Conservation (phyloP, 2,329 filamentous ascomycete species). For the Ceratocystis colombiana region DNA sequence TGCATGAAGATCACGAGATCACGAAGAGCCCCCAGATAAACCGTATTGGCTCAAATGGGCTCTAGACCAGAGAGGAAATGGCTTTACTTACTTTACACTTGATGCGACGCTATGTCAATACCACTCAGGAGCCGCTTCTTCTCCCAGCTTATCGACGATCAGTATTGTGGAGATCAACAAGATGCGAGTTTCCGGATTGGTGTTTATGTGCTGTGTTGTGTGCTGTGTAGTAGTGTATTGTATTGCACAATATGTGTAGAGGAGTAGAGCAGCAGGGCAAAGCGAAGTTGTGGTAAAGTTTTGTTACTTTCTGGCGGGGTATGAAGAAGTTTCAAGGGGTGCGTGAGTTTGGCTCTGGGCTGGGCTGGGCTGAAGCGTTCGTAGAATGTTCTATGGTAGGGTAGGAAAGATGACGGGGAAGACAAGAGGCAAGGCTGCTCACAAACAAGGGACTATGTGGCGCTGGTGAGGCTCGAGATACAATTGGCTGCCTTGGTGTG, state of each 20-base stretch:
- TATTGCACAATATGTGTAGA: neutral
- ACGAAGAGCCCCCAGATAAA: neutral
- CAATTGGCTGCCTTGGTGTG: neutral
- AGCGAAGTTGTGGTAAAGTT: too few species aligned
- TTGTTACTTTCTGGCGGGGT: neutral
- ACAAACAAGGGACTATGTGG: neutral
- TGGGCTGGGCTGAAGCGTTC: neutral
- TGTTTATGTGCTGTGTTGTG: too few species aligned
- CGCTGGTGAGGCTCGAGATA: neutral
- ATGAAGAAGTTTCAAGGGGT: neutral
- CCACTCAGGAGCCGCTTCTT: neutral
- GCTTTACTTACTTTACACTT: neutral
- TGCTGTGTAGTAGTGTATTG: neutral
- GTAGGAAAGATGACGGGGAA: neutral
- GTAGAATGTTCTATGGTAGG: neutral
- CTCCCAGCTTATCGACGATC: neutral
- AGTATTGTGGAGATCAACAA: neutral
- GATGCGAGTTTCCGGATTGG: neutral
- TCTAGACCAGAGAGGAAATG: neutral
- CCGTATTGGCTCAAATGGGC: neutral
- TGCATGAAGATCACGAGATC: neutral
- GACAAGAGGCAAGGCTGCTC: neutral
- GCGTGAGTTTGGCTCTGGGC: neutral
- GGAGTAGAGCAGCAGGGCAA: too few species aligned
- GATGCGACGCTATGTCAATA: slow-evolving; percentile 2